A percentile compares a stretch with the other conserved stretches of the same genome.
phyloP scores from a whole-genome alignment of 2,329 filamentous ascomycete species.

The Aspergillus tubingensis region DNA sequence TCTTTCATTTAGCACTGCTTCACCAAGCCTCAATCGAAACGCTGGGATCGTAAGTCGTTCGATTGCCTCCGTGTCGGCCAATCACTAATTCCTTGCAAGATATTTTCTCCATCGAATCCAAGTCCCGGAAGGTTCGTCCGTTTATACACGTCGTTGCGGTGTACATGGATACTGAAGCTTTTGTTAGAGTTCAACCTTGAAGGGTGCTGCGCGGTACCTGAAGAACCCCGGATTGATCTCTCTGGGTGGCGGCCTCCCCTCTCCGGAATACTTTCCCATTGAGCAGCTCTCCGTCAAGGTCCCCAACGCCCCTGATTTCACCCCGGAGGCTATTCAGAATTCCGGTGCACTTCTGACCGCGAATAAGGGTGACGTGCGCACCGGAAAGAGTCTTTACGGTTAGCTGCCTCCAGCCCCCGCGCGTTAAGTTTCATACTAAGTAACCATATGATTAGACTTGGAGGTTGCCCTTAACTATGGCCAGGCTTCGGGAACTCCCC shows the following conservation, averaged over 20 bases:
- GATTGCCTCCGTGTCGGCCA: background rate
- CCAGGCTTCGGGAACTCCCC: constrained; percentile 80
- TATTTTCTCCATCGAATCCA: constrained; percentile 65
- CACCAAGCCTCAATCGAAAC: constrained; percentile 73
- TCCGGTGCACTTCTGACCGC: constrained; percentile 64
- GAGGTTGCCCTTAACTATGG: constrained; percentile 91
- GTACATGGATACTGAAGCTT: constrained; percentile 10
- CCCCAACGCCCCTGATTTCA: constrained; percentile 68
- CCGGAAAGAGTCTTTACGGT: constrained; percentile 60
- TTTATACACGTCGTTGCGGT: background rate
- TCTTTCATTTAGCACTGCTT: constrained; percentile 37
- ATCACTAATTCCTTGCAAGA: constrained; percentile 31
- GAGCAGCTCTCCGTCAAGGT: constrained; percentile 74
- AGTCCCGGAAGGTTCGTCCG: constrained; percentile 46
- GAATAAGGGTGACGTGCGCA: constrained; percentile 79
- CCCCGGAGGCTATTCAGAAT: constrained; percentile 65
- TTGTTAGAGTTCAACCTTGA: constrained; percentile 68
- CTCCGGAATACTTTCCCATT: constrained; percentile 89
- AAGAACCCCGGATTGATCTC: constrained; percentile 84
- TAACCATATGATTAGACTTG: constrained; percentile 60
- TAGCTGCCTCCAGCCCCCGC: constrained; percentile 12
- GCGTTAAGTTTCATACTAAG: background rate
- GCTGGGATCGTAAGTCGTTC: constrained; percentile 74
- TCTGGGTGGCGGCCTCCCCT: constrained; percentile 87
- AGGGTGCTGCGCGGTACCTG: constrained; percentile 76